These are phyloP conservation scores for Aspergillus sp. DNA, from an alignment of 2,329 filamentous ascomycete species.

Conservation along the genomic window DNA sequence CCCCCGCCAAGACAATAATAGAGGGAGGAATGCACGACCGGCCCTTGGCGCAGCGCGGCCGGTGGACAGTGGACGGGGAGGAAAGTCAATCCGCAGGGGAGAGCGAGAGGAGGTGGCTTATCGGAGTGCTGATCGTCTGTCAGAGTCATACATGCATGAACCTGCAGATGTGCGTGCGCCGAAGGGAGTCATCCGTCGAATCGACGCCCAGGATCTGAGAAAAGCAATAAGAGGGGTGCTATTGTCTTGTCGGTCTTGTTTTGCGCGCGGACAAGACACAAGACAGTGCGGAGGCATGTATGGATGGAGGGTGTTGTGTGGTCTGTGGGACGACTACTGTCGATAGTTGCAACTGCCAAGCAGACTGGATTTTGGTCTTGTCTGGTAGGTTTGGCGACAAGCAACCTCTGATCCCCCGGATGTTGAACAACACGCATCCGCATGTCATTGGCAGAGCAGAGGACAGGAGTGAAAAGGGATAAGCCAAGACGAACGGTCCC, in stretches of 20 bases:
- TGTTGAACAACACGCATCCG: too few species aligned
- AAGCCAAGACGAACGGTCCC: not conserved
- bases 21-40: conserved; percentile 27
- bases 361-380: not conserved
- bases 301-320: too few species aligned
- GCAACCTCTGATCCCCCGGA: conserved; percentile 4
- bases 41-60: conserved; percentile 18
- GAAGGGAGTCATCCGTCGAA: not conserved
- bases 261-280: too few species aligned
- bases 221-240: not conserved
- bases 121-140: not conserved
- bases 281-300: not conserved
- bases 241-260: not conserved
- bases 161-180: not conserved
- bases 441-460: not conserved
- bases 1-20: conserved; percentile 23
- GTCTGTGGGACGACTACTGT: not conserved
- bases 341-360: not conserved
- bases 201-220: not conserved
- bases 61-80: not conserved
- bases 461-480: not conserved
- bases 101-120: not conserved
- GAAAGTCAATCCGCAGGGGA: conserved; percentile 4
- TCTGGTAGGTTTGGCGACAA: not conserved
- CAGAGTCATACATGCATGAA: not conserved